phyloP scores from a whole-genome alignment of 371 early-diverging fungal species.

The Vairimorpha ceranae region DNA sequence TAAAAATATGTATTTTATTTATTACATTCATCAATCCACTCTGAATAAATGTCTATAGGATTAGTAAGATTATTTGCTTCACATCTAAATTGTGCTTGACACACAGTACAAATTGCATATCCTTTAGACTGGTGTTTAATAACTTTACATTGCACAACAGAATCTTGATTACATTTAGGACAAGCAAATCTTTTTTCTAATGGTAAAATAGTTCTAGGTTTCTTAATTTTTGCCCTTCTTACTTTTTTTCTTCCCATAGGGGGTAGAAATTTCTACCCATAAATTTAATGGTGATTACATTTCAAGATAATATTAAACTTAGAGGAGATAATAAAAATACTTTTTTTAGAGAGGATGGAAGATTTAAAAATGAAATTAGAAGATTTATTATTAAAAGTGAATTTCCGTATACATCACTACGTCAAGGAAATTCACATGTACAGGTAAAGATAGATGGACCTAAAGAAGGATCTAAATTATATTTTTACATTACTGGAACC shows the following conservation, averaged over 20 bases:
- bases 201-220: not conserved
- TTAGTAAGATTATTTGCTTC: constrained; percentile 35
- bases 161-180: constrained; percentile 54
- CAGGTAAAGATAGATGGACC: constrained; percentile 3
- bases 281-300: not conserved
- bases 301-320: too few relatives aligned
- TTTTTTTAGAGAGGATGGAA: constrained; percentile 35
- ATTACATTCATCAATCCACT: constrained; percentile 51
- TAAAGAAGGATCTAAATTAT: constrained; percentile 27
- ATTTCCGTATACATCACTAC: not conserved
- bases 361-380: constrained; percentile 20
- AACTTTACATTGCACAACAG: constrained; percentile 53
- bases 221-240: not conserved
- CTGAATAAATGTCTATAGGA: constrained; percentile 56
- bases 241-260: constrained; percentile 16
- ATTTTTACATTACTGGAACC: constrained; percentile 22
- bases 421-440: constrained; percentile 31
- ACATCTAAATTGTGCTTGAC: constrained; percentile 51
- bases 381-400: not conserved
- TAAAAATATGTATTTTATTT: not conserved
- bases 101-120: constrained; percentile 46
- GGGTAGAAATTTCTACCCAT: not conserved
- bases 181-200: constrained; percentile 57
- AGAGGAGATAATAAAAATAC: too few relatives aligned
- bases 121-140: constrained; percentile 35